phyloP scores from a whole-genome alignment of 2,329 filamentous ascomycete species.

The Alternaria sp. region DNA sequence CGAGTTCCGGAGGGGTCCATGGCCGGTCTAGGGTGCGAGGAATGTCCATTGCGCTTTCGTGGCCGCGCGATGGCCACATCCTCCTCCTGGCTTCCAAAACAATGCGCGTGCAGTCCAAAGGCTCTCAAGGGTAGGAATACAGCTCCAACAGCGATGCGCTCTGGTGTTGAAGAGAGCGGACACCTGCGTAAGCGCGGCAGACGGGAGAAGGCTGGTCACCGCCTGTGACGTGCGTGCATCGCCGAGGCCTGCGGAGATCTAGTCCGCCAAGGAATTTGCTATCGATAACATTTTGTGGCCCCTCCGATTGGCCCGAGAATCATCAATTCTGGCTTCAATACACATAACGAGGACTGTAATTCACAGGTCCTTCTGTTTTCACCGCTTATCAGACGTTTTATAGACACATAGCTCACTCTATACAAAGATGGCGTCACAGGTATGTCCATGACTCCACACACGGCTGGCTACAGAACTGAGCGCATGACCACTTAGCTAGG shows the following conservation, averaged over 20 bases:
- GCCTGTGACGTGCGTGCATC: conserved; percentile 8
- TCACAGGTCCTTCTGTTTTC: neutral
- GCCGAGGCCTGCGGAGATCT: neutral
- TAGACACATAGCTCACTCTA: conserved; percentile 1
- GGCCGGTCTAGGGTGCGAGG: conserved; percentile 30
- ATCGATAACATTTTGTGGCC: conserved; percentile 12
- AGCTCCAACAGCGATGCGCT: neutral
- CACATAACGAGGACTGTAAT: conserved; percentile 10
- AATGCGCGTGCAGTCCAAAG: neutral
- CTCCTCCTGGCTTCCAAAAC: conserved; percentile 12
- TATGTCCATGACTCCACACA: conserved; percentile 17
- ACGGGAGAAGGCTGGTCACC: conserved; percentile 3
- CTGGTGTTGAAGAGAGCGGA: neutral
- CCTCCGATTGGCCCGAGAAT: conserved; percentile 22
- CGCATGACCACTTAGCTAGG: conserved; percentile 47
- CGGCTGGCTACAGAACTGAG: conserved; percentile 28
- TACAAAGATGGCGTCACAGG: conserved; percentile 34
- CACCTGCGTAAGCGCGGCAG: neutral
- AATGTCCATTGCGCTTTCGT: conserved; percentile 27
- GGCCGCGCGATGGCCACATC: conserved; percentile 17
- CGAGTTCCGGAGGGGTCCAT: conserved; percentile 41
- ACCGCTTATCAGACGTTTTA: neutral
- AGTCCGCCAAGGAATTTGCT: neutral
- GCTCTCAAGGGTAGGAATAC: neutral
- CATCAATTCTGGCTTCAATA: conserved; percentile 21